A percentile compares a stretch with the other conserved stretches of the same genome.
Evolutionary conservation across 257 asterid species (phyloP).

Genomic region (Sherardia arvensis): DNA sequence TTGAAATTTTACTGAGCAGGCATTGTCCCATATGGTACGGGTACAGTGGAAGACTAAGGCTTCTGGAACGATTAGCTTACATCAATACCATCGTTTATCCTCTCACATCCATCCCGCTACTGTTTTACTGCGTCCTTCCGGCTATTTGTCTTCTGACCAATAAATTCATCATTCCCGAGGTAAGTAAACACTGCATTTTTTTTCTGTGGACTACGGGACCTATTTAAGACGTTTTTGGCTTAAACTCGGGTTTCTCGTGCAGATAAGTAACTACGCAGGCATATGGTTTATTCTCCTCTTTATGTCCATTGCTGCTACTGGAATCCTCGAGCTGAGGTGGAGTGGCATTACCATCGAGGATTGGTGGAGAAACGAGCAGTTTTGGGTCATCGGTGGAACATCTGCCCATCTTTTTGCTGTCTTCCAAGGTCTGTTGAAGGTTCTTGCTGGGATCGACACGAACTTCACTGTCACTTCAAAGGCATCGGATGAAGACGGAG

Average conservation of each 20-base stretch:
- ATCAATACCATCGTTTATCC: conserved; percentile 86
- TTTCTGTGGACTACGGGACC: not conserved
- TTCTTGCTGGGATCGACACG: conserved; percentile 84
- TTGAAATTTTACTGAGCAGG: conserved; percentile 77
- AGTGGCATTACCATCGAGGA: conserved; percentile 76
- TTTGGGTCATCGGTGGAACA: conserved; percentile 97
- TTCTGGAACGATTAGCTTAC: conserved; percentile 69
- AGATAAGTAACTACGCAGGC: conserved; percentile 86
- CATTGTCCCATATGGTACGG: conserved; percentile 98
- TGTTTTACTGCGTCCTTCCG: conserved; percentile 83
- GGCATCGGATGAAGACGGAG: conserved; percentile 77
- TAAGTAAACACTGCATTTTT: conserved; percentile 16
- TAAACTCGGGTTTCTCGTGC: conserved; percentile 14
- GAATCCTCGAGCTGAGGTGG: conserved; percentile 86
- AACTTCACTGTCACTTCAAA: conserved; percentile 84
- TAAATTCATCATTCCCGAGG: conserved; percentile 82
- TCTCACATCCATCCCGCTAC: conserved; percentile 69
- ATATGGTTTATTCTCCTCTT: conserved; percentile 86
- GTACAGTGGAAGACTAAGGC: conserved; percentile 56
- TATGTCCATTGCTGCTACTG: conserved; percentile 65
- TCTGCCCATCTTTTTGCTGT: conserved; percentile 90
- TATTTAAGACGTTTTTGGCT: not conserved
- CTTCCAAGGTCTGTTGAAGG: conserved; percentile 87
- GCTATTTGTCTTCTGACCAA: conserved; percentile 81
- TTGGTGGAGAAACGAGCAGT: conserved; percentile 98